phyloP scores from a whole-genome alignment of 176 grass and related monocot species.

The Puya raimondii region DNA sequence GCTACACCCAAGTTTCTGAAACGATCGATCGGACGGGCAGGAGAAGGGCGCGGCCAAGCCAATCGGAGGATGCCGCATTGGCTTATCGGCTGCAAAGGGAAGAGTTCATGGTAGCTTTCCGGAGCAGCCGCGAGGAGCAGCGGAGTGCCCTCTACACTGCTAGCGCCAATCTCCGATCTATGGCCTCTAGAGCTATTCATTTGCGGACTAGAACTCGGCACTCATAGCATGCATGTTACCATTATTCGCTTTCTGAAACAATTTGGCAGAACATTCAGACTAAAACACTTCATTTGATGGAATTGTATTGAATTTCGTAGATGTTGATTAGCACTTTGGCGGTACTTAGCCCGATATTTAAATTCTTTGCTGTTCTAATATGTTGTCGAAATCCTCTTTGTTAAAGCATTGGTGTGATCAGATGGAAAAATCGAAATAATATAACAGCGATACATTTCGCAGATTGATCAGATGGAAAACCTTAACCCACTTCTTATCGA shows the following conservation, averaged over 20 bases:
- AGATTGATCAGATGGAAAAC: too few species aligned
- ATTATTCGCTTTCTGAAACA: not conserved
- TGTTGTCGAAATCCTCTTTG: too few species aligned
- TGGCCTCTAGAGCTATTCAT: conserved; percentile 45
- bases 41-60: conserved; percentile 16
- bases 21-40: conserved; percentile 16
- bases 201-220: conserved; percentile 12
- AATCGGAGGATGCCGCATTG: conserved; percentile 60
- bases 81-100: conserved; percentile 75
- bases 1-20: conserved; percentile 37
- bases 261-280: not conserved
- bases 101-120: conserved; percentile 68
- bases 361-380: too few species aligned
- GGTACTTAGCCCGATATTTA: too few species aligned
- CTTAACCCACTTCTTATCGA: too few species aligned
- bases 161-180: conserved; percentile 54
- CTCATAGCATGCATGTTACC: not conserved
- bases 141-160: conserved; percentile 33
- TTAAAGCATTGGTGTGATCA: too few species aligned
- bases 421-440: too few species aligned
- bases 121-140: conserved; percentile 24
- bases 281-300: not conserved
- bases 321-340: too few species aligned
- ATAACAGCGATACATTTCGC: too few species aligned
- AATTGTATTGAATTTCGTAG: too few species aligned